phyloP scores from a whole-genome alignment of 345 rosid genomes.

The Brassica napus region Da-Ae NC_063445.1:4408001-4408500 shows the following conservation, averaged over 20 bases:
- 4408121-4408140: not conserved
- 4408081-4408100: constrained; percentile 46
- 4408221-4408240: no score
- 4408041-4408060: constrained; percentile 77
- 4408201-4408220: no score
- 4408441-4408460: constrained; percentile 68
- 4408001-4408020: constrained; percentile 71
- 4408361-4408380: constrained; percentile 35
- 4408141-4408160: no score
- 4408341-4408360: no score
- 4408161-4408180: no score
- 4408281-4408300: no score
- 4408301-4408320: no score
- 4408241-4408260: no score
- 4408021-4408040: constrained; percentile 74
- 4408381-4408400: constrained; percentile 69
- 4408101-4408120: not conserved
- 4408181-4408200: no score
- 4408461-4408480: constrained; percentile 80
- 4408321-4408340: no score
- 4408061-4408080: constrained; percentile 71
- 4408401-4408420: constrained; percentile 62
- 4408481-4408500: constrained; percentile 52
- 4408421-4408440: constrained; percentile 53
- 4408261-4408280: no score